These are phyloP conservation scores for Physcomitrellopsis africana DNA, from an alignment of 225 moss, liverwort and hornwort genomes.

Conservation along the genomic window DNA sequence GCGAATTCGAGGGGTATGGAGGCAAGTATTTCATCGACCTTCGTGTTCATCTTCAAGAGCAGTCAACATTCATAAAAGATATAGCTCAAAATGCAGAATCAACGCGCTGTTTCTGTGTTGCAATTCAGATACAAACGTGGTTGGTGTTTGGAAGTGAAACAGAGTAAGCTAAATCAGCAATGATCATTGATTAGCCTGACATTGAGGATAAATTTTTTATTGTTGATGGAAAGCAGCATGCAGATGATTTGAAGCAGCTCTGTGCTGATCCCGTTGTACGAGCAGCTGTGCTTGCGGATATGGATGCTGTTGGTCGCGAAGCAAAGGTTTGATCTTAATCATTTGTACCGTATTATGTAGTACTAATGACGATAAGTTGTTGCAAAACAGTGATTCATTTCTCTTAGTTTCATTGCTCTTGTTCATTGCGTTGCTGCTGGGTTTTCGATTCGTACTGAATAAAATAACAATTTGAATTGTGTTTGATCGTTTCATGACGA, in stretches of 20 bases:
- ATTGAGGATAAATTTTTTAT: constrained; percentile 28
- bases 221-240: constrained; percentile 53
- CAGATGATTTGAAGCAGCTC: constrained; percentile 75
- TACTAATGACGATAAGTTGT: neutral
- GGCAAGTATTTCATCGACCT: constrained; percentile 32
- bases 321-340: constrained; percentile 52
- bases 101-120: neutral
- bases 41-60: neutral
- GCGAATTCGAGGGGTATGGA: constrained; percentile 83
- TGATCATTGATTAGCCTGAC: neutral
- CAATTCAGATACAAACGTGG: neutral
- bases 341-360: neutral
- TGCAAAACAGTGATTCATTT: neutral
- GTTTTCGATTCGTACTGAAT: constrained; percentile 3
- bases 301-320: constrained; percentile 79
- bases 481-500: neutral
- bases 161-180: neutral
- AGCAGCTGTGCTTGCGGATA: constrained; percentile 87
- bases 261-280: constrained; percentile 73
- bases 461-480: neutral
- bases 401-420: neutral
- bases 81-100: constrained; percentile 14
- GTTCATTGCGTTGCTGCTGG: neutral
- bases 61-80: neutral
- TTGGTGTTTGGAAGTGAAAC: constrained; percentile 8